Conservation (phyloP, 352 stramenopile species). For the Thraustochytrium sp. region DNA sequence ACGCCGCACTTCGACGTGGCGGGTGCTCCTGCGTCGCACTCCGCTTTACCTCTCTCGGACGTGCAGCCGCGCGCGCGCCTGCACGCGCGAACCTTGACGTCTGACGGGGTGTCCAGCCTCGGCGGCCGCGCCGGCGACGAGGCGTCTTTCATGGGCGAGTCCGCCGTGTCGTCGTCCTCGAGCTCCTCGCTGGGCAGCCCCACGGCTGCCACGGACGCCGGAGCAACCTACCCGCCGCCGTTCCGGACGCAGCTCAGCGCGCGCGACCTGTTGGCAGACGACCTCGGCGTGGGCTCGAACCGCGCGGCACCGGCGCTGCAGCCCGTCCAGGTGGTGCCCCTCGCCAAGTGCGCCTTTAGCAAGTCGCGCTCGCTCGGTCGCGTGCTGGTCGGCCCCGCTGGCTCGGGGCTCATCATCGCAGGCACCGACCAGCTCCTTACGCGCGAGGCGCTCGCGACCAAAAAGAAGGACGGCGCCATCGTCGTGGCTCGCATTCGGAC, state of each 20-base stretch:
- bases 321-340: background rate
- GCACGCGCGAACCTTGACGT: no score
- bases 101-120: no score
- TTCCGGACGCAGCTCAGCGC: background rate
- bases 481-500: background rate
- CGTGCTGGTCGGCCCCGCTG: background rate
- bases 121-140: no score
- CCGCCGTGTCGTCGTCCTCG: no score
- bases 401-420: background rate
- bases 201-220: background rate
- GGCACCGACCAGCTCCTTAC: conserved; percentile 3
- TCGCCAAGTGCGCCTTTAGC: background rate
- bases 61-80: no score
- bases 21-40: no score
- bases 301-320: background rate
- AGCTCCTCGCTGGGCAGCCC: background rate
- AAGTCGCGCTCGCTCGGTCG: background rate
- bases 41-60: no score
- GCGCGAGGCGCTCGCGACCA: background rate
- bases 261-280: background rate
- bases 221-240: background rate
- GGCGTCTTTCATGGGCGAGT: no score
- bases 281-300: background rate
- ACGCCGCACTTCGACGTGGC: no score
- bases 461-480: conserved; percentile 2